Percentiles rank a stretch among this genome's conserved stretches.
Conservation (phyloP, 805 yeast genomes). For the Nakazawaea wickerhamii region DNA sequence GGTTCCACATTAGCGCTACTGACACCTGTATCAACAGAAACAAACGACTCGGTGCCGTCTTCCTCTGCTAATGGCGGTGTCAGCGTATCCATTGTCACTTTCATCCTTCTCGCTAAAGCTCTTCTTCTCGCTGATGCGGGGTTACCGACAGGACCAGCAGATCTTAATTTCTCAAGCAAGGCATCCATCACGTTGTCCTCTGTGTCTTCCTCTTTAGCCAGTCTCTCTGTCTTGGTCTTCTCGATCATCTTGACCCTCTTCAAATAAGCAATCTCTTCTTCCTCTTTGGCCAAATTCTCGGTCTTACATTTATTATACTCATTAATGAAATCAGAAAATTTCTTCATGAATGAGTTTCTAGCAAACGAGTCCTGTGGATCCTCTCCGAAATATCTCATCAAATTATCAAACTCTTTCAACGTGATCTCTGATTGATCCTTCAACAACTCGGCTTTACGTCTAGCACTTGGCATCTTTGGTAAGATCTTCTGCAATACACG, state of each 20-base stretch:
- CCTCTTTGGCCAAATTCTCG: conserved; percentile 65
- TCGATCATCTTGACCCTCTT: conserved; percentile 56
- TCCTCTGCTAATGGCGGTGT: conserved; percentile 11
- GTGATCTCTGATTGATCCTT: conserved; percentile 46
- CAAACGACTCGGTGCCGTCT: conserved; percentile 7
- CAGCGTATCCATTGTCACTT: conserved; percentile 7
- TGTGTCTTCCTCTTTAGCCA: conserved; percentile 27
- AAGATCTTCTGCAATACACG: conserved; percentile 47
- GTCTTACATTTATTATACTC: conserved; percentile 60
- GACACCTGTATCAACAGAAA: conserved; percentile 1
- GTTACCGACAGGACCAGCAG: conserved; percentile 78
- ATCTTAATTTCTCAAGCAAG: conserved; percentile 77
- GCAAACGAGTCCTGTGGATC: conserved; percentile 50
- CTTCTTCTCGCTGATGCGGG: conserved; percentile 76
- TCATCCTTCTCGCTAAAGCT: conserved; percentile 56
- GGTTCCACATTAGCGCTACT: conserved; percentile 28
- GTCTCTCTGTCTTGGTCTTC: conserved; percentile 7
- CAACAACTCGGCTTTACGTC: conserved; percentile 44
- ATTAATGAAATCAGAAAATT: conserved; percentile 52
- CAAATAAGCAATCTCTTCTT: conserved; percentile 59
- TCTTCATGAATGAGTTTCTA: conserved; percentile 55
- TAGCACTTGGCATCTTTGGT: conserved; percentile 51
- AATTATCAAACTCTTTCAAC: conserved; percentile 44
- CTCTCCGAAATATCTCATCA: conserved; percentile 72
- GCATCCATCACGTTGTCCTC: conserved; percentile 72